Conservation (phyloP, 176 grass and related monocot genomes). For the Aechmea fasciata region DNA sequence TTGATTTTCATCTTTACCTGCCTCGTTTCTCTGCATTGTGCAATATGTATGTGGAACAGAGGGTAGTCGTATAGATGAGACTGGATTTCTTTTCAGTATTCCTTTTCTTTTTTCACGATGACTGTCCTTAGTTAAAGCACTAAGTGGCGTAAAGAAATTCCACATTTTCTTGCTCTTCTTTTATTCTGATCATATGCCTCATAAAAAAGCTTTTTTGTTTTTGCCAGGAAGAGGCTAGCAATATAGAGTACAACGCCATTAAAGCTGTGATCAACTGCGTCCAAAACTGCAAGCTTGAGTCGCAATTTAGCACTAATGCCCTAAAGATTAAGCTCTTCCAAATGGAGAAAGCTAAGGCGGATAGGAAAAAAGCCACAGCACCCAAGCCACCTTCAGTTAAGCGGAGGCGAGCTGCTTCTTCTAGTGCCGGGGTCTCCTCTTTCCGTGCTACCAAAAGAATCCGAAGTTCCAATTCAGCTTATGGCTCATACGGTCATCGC, state of each 20-base stretch:
- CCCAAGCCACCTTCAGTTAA: conserved; percentile 1
- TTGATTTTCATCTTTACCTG: neutral
- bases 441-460: conserved; percentile 8
- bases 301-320: conserved; percentile 32
- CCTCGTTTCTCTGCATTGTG: neutral
- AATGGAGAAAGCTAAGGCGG: conserved; percentile 49
- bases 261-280: conserved; percentile 69
- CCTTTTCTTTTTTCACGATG: neutral
- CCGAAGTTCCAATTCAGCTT: conserved; percentile 4
- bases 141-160: neutral
- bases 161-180: neutral
- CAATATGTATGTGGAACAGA: neutral
- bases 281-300: conserved; percentile 47
- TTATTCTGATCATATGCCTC: neutral
- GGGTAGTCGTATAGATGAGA: neutral
- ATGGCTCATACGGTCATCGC: neutral
- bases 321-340: conserved; percentile 41
- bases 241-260: conserved; percentile 39
- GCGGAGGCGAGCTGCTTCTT: neutral
- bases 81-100: neutral
- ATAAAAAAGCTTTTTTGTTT: conserved; percentile 4
- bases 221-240: conserved; percentile 43
- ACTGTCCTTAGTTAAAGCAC: neutral
- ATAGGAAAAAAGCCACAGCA: conserved; percentile 38
- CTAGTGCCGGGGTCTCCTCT: neutral